Conservation (phyloP, 2,329 filamentous ascomycete genomes). For the Polytolypa hystricis region DNA sequence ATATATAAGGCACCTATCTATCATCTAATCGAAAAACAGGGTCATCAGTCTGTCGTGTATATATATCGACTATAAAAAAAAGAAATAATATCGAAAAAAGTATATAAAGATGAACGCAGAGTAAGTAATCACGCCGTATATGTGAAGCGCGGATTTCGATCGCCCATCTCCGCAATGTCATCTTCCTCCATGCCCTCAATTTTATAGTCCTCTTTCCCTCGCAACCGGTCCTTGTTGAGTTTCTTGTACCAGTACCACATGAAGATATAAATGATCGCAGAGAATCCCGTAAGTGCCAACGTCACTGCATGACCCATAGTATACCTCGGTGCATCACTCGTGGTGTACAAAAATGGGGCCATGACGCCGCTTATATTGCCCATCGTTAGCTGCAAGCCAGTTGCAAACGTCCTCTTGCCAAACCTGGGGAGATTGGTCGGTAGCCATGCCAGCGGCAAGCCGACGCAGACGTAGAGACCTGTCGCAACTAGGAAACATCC, state of each 20-base stretch:
- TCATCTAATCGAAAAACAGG: no score
- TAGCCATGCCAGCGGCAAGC: constrained; percentile 46
- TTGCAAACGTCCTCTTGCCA: constrained; percentile 63
- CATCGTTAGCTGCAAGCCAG: constrained; percentile 57
- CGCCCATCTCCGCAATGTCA: constrained; percentile 33
- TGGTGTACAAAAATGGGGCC: constrained; percentile 49
- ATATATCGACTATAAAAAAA: no score
- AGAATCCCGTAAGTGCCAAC: constrained; percentile 46
- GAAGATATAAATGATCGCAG: constrained; percentile 41
- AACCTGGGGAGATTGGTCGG: constrained; percentile 61
- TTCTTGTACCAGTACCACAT: constrained; percentile 44
- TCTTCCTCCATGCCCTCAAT: constrained; percentile 30
- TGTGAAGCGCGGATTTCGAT: constrained; percentile 30
- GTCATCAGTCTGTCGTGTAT: no score
- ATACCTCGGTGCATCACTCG: constrained; percentile 45
- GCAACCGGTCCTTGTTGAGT: constrained; percentile 35
- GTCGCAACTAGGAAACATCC: constrained; percentile 66
- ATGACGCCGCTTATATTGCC: constrained; percentile 64
- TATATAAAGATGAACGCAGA: no score
- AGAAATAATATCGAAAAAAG: no score
- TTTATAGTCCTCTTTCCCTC: constrained; percentile 28
- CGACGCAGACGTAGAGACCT: constrained; percentile 55
- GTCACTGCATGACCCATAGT: constrained; percentile 52
- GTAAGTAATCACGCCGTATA: constrained; percentile 31
- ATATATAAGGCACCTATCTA: no score